phyloP scores from a whole-genome alignment of 495 filamentous ascomycete species.

The Neurospora hispaniola region DNA sequence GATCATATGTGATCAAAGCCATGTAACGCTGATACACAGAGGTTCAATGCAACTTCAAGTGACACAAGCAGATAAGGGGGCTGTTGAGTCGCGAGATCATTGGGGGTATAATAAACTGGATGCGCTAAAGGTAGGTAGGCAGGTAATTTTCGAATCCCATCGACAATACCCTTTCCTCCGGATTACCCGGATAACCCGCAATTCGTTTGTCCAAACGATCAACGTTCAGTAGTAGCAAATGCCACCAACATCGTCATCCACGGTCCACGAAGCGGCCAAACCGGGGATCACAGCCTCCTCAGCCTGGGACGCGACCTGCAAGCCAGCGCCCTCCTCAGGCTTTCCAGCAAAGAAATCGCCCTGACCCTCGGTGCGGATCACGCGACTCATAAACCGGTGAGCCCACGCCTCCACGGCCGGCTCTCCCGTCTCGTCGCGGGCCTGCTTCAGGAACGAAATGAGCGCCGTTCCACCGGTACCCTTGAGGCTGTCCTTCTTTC shows the following conservation, averaged over 20 bases:
- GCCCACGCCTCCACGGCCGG: conserved; percentile 82
- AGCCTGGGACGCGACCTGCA: conserved; percentile 18
- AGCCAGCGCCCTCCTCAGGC: conserved; percentile 21
- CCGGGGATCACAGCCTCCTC: conserved; percentile 67
- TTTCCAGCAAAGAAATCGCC: conserved; percentile 55
- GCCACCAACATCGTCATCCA: conserved; percentile 63
- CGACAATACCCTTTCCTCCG: neutral
- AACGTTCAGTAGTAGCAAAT: conserved; percentile 35
- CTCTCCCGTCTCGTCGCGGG: conserved; percentile 90
- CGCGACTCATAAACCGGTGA: conserved; percentile 55
- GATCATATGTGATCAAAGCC: neutral
- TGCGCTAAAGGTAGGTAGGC: neutral
- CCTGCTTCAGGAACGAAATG: conserved; percentile 91
- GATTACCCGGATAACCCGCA: neutral
- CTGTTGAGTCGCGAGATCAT: neutral
- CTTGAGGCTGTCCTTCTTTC: conserved; percentile 49
- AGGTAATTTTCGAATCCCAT: neutral
- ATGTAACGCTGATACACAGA: neutral
- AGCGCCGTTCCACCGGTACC: conserved; percentile 89
- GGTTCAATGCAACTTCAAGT: neutral
- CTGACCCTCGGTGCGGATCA: conserved; percentile 31
- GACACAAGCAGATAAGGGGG: neutral
- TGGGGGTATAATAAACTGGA: neutral
- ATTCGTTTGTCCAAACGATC: neutral
- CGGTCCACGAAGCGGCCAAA: conserved; percentile 73